Base-by-base conservation (phyloP, 2,329 filamentous ascomycete species). In the Raffaelea deltoideospora region DNA sequence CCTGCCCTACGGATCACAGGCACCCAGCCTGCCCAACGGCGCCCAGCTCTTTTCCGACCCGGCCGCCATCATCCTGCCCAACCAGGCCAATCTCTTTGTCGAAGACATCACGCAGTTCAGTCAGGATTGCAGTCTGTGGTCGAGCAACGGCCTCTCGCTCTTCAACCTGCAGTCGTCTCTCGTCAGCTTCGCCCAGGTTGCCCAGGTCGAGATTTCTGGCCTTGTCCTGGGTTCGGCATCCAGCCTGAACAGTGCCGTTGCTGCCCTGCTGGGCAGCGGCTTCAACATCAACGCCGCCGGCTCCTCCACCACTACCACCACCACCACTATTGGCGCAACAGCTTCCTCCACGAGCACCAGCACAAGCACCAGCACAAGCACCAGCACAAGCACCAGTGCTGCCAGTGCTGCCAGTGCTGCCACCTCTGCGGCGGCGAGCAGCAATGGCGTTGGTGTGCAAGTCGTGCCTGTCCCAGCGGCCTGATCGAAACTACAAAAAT, bases 11-110 rank as follows among this genome's bases (percentile, higher is more conserved):
- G 54, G 49, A 34, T 48, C 49, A 14, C 42, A 47, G 14, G 48
- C 53, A 5, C 53, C 53, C 8, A 44, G 45, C 14, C 45, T 51
- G 26, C 42, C 48, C 20, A 43, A 46, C 21, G 39, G 46, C 6
- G 53, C 51, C 23, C 46, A 56, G 35, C 43, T 57, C 32, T 52
- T 60, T 37, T 43, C 45, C 6, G 58, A 59, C 42, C 58, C 58
- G 9, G 58, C 58, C 15, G 46, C 49, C 34, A 59, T 60, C 40
- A 57, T 60, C 39, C 44, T 58, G 20, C 47, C 55, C 3, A 44
- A 46, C 42, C 53, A 56, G 45, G 38, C 42, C 20, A 42, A 38
- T 35, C 46, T 59, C 17, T 53, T 60, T 29, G 52, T 60, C 15
- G 53, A 55, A 40, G 53, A 50, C 44, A 45, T 53, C 17, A 45